Base-by-base conservation (phyloP, 352 stramenopile species). In the Pythium folliculosum region DNA sequence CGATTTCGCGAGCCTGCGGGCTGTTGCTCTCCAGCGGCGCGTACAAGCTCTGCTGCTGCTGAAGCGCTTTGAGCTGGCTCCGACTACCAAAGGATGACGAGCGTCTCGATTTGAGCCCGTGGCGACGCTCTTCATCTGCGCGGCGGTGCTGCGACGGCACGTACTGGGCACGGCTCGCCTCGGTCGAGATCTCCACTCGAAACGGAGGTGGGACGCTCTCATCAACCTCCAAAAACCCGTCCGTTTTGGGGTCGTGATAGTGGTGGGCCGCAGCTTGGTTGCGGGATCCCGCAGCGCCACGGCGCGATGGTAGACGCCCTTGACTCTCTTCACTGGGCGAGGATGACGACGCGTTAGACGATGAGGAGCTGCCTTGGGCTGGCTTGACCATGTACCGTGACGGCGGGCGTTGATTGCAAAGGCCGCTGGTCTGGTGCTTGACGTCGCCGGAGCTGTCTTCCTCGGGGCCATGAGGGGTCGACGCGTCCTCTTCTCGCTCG, bases 141-240 rank as follows among this genome's bases (percentile, higher is more conserved):
- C 53, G 51, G 0, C 51, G 48, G 23, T 65, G 63, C 1, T 75
- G 57, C 0, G 63, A 54, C 0, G 57, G 56, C 0, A 71, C 45
- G 27, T 75, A 75, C 45, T 71, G 69, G 12, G 52, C 66, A 2
- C 53, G 60, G 13, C 32, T 48, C 21, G 73, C 72, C 52, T 88
- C 72, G 0, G 83, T 95, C 4, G 84, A 91, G 49, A 95, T 86
- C 63, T 95, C 70, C 23, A 95, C 91, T 9, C 79, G 72, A 54
- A 95, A 95, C n/a, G 87, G 87, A 4, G 83, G 81, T 0, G 87
- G 87, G 4, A 94, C 77, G 10, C 77, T 92, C 57, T 95, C 87
- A 27, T 95, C 87, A 0, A 95, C 81, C 1, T 90, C 83, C 0
- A 86, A 77, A 63, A 95, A 95, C 0, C 87, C 87, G 38, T 95